Base-by-base conservation (phyloP, 768 basidiomycete species). In the Plicaturopsis crispa region DNA sequence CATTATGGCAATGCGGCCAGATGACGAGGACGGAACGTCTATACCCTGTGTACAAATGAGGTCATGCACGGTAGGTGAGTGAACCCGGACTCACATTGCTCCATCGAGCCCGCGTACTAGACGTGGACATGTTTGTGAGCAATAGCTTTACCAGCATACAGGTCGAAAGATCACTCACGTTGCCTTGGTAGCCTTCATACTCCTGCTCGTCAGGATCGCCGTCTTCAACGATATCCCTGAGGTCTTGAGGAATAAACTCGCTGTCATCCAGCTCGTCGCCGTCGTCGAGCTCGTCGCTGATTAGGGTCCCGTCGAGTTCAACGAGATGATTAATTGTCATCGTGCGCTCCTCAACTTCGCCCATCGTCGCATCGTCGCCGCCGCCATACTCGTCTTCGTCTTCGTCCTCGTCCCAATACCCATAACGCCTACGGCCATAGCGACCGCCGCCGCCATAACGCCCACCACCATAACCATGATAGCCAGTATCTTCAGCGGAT, bases 101-200 rank as follows among this genome's bases (percentile, higher is more conserved):
- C 41, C 17, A 55, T 35, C 0, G 45, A 39, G 6, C 47, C 52
- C 22, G 46, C 48, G 3, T 39, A 37, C 55, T 57, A n/a, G n/a
- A n/a, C n/a, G n/a, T n/a, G n/a, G n/a, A n/a, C n/a, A n/a, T n/a
- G n/a, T n/a, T n/a, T n/a, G n/a, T n/a, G 31, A 36, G 14, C 24
- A 23, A 16, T 6, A 36, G 31, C 12, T 36, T 34, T 24, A 37
- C 16, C 10, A 22, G 30, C 20, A 19, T 2, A 17, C 33, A 10
- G n/a, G 8, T 26, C n/a, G 32, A 30, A 6, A 19, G 24, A 28
- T 22, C 3, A 44, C 56, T 35, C 39, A 59, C 55, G 40, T 55
- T 57, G 10, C 55, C 56, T 41, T 40, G 46, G 28, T 56, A 56
- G 4, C 53, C 52, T 35, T 52, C 55, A 38, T 48, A 57, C 13